Evolutionary conservation across 1,139 yeast species (phyloP).

Genomic region (Saccharomyces pastorianus): DNA sequence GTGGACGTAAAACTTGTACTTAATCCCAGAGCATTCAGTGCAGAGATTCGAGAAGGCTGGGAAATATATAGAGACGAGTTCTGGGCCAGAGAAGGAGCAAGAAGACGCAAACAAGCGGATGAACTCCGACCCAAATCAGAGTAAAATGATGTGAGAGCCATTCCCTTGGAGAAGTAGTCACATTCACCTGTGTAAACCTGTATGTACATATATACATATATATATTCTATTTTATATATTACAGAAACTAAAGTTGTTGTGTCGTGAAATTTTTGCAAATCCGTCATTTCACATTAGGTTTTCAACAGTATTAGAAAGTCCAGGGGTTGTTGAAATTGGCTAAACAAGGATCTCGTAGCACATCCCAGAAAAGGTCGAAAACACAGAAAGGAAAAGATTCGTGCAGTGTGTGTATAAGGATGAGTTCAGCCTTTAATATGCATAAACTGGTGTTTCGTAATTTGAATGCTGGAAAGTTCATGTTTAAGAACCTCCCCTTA

Average conservation of each 20-base stretch:
- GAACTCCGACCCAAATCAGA: conserved; percentile 12
- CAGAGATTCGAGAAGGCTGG: conserved; percentile 90
- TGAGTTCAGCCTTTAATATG: not conserved
- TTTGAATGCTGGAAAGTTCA: not conserved
- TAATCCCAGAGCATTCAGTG: conserved; percentile 71
- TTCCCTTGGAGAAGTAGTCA: not conserved
- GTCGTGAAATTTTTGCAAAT: not conserved
- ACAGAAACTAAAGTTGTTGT: not conserved
- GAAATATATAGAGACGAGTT: conserved; percentile 87
- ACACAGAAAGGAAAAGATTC: not conserved
- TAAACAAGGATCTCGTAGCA: not conserved
- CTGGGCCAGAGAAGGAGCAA: conserved; percentile 78
- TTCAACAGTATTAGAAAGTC: not conserved
- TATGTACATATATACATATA: not conserved
- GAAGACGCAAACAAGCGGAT: conserved; percentile 47
- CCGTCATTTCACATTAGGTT: not conserved
- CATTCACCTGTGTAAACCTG: not conserved
- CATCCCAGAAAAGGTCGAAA: not conserved
- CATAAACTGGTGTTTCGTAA: not conserved
- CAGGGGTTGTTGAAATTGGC: not conserved
- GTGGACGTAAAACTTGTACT: conserved; percentile 58
- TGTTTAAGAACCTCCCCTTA: not conserved
- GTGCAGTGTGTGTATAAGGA: not conserved
- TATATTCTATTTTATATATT: not conserved
- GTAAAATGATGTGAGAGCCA: not conserved